These are phyloP conservation scores for Dryadomyces sulphureus DNA, from an alignment of 2,329 filamentous ascomycete species.

Conservation along the genomic window DNA sequence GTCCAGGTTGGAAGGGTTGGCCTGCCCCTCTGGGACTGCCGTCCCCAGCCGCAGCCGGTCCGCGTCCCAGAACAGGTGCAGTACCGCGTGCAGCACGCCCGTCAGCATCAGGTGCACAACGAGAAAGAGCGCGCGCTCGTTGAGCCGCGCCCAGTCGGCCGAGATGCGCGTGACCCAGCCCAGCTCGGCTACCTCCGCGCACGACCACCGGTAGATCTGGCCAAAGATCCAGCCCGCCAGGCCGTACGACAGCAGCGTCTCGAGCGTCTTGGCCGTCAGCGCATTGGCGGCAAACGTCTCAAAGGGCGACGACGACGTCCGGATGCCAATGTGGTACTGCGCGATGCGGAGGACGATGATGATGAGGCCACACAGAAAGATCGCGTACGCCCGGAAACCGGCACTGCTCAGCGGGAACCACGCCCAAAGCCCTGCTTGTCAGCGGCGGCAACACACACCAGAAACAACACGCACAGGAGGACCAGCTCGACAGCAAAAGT, in stretches of 20 bases:
- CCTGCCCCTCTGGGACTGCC: constrained; percentile 5
- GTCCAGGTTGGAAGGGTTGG: no score
- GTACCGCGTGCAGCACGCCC: constrained; percentile 51
- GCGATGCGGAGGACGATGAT: constrained; percentile 78
- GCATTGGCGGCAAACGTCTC: constrained; percentile 46
- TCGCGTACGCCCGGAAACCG: constrained; percentile 57
- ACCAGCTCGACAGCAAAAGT: constrained; percentile 53
- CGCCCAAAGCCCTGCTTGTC: constrained; percentile 71
- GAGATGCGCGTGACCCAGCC: constrained; percentile 58
- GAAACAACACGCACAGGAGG: constrained; percentile 41
- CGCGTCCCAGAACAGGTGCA: constrained; percentile 59
- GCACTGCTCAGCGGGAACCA: constrained; percentile 72
- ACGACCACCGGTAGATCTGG: constrained; percentile 66
- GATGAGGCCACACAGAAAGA: constrained; percentile 62
- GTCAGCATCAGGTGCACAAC: constrained; percentile 55
- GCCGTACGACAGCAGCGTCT: constrained; percentile 62
- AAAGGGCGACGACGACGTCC: constrained; percentile 55
- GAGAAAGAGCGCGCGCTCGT: constrained; percentile 75
- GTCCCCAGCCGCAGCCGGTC: constrained; percentile 46
- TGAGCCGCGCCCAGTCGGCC: constrained; percentile 60
- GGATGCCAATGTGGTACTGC: constrained; percentile 60
- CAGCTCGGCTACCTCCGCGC: constrained; percentile 44
- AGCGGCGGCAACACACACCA: neutral
- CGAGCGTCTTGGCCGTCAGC: constrained; percentile 43
- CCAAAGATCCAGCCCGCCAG: constrained; percentile 68